Base-by-base conservation (phyloP, 2,329 filamentous ascomycete species). In the Fusarium brachygibbosum region DNA sequence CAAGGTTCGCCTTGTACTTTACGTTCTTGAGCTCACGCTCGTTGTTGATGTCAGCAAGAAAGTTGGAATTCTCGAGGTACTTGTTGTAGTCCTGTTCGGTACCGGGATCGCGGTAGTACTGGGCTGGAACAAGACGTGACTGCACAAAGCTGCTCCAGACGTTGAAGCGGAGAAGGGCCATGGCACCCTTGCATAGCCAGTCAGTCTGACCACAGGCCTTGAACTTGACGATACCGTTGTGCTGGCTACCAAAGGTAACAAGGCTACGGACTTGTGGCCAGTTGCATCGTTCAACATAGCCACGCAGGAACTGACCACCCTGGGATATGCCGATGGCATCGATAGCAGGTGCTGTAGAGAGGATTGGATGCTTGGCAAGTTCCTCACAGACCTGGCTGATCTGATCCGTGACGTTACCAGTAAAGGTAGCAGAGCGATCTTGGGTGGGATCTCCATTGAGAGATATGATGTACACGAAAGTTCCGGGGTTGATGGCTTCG, bases 241-340 rank as follows among this genome's bases (percentile, higher is more conserved):
- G 94, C 82, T 97, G 94, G 76, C 90, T 91, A 68, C 94, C 94
- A 74, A 96, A 97, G 3, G 94, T 98, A 68, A 97, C 87, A 37
- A 98, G 87, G 77, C 88, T 94, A 70, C 89, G 87, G 14, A 97
- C 87, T 6, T 88, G 90, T 0, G 93, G 90, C 34, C 74, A 76
- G 78, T 94, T 96, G 84, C 96, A 99, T 42, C 93, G 88, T 84
- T 99, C 90, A 69, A 97, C 84, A 78, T 97, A 94, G 25, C 87
- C 96, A 62, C 96, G 90, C n/a, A 99, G 87, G 82, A 99, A 98
- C 79, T 97, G 93, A 2, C 96, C 96, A 68, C 96, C 96, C 80
- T 99, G 96, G 16, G 92, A 96, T 84, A 99, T 98, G 29, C 96
- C 96, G 35, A 99, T 82, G 34, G 94, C 95, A 80, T 98, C 96